Conservation (phyloP, 768 basidiomycete species). For the Xanthoconium stramineum region DNA sequence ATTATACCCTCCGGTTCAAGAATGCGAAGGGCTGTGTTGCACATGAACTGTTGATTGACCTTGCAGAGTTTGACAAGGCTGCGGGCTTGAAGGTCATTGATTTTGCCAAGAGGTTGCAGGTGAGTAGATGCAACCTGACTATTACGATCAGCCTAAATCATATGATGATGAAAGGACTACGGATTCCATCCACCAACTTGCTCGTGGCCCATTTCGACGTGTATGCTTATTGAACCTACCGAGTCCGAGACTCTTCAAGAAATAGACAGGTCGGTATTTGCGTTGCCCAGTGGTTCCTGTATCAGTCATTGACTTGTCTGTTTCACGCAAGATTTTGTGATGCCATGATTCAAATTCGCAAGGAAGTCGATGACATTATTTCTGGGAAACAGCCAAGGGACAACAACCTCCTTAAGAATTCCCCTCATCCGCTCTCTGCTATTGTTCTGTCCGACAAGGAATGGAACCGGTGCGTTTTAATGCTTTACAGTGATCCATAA, state of each 20-base stretch:
- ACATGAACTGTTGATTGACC: conserved; percentile 92
- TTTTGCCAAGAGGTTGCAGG: conserved; percentile 94
- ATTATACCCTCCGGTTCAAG: conserved; percentile 86
- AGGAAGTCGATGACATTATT: conserved; percentile 86
- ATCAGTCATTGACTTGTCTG: background rate
- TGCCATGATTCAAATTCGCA: conserved; percentile 95
- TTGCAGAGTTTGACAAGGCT: conserved; percentile 90
- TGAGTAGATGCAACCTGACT: conserved; percentile 24
- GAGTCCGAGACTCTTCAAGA: conserved; percentile 94
- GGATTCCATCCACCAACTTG: conserved; percentile 97
- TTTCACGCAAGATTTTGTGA: conserved; percentile 80
- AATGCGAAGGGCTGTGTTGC: conserved; percentile 92
- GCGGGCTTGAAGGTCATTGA: conserved; percentile 92
- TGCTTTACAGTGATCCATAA: background rate
- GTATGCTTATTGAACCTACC: conserved; percentile 97
- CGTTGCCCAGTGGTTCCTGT: background rate
- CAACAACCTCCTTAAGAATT: conserved; percentile 90
- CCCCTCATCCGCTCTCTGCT: conserved; percentile 84
- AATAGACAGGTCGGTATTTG: conserved; percentile 64
- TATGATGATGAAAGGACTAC: conserved; percentile 55
- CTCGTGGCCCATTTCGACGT: conserved; percentile 96
- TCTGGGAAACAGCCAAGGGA: conserved; percentile 85
- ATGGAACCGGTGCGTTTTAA: conserved; percentile 72
- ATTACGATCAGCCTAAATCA: background rate
- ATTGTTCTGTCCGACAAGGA: conserved; percentile 69